Percentiles rank a stretch among this genome's conserved stretches.
Conservation (phyloP, 2,329 filamentous ascomycete genomes). For the Aspergillus sp. region DNA sequence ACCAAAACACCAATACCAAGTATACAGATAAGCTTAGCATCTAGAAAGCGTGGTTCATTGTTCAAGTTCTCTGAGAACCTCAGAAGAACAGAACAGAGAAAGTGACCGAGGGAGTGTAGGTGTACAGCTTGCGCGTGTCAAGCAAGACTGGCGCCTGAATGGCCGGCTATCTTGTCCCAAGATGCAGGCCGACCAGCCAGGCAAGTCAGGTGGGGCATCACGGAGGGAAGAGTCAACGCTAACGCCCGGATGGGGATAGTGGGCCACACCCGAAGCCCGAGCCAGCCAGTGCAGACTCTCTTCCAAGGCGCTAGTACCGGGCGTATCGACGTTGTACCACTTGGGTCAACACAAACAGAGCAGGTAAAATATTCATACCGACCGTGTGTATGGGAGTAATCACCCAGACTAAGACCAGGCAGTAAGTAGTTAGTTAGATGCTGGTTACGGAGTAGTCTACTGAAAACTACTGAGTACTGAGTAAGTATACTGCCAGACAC, state of each 20-base stretch:
- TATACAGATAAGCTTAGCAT: no score
- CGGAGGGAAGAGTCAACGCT: not conserved
- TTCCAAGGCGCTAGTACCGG: not conserved
- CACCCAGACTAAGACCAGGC: no score
- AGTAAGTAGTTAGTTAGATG: no score
- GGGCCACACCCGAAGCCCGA: not conserved
- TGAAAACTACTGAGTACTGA: no score
- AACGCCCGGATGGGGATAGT: slow-evolving; percentile 2
- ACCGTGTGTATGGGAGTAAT: no score
- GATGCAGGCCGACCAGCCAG: slow-evolving; percentile 15
- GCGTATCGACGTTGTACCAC: not conserved
- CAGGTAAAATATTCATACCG: no score
- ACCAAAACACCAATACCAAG: not conserved
- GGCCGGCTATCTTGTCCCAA: not conserved
- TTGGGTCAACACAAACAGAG: not conserved
- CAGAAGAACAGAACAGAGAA: no score
- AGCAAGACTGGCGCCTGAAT: not conserved
- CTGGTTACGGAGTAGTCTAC: no score
- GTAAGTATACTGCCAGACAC: not conserved
- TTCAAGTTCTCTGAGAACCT: no score
- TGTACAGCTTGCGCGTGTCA: not conserved
- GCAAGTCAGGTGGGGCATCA: slow-evolving; percentile 8
- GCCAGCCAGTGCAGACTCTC: not conserved
- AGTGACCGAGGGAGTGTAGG: no score
- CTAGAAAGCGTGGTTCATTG: no score